Percentiles rank a stretch among this genome's conserved stretches.
These are phyloP conservation scores for Cryphonectria naterciae DNA, from an alignment of 2,329 filamentous ascomycete genomes.

Conservation along the genomic window DNA sequence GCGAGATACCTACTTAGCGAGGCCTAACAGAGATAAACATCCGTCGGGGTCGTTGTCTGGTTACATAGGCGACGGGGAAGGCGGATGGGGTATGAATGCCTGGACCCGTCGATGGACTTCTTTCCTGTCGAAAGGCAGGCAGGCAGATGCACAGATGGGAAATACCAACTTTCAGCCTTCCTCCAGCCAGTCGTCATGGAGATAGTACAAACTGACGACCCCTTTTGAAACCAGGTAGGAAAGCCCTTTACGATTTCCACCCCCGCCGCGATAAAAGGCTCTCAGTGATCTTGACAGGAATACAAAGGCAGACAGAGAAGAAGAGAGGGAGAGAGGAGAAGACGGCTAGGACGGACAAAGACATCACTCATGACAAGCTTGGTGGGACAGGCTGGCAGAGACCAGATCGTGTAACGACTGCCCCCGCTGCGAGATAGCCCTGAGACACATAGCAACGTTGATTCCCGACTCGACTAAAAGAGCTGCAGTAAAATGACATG, in stretches of 20 bases:
- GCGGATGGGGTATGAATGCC: background rate
- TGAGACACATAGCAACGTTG: background rate
- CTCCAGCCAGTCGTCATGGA: background rate
- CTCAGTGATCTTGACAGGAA: background rate
- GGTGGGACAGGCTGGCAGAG: background rate
- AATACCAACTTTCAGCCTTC: no score
- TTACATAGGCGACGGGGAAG: background rate
- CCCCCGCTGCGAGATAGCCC: slow-evolving; percentile 3
- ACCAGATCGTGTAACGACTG: slow-evolving; percentile 1
- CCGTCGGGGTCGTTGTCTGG: background rate
- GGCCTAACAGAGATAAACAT: background rate
- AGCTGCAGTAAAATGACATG: background rate
- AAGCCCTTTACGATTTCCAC: background rate
- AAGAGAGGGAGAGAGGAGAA: background rate
- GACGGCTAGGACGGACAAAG: background rate
- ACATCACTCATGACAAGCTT: background rate
- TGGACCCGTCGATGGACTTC: background rate
- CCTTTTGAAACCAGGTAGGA: background rate
- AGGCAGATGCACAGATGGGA: background rate
- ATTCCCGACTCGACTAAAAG: background rate
- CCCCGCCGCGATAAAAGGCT: background rate
- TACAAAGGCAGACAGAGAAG: no score
- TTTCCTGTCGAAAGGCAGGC: no score
- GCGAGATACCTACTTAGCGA: background rate
- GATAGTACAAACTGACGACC: background rate